Conservation (phyloP, 2,329 filamentous ascomycete genomes). For the Cyclaneusma minus region DNA sequence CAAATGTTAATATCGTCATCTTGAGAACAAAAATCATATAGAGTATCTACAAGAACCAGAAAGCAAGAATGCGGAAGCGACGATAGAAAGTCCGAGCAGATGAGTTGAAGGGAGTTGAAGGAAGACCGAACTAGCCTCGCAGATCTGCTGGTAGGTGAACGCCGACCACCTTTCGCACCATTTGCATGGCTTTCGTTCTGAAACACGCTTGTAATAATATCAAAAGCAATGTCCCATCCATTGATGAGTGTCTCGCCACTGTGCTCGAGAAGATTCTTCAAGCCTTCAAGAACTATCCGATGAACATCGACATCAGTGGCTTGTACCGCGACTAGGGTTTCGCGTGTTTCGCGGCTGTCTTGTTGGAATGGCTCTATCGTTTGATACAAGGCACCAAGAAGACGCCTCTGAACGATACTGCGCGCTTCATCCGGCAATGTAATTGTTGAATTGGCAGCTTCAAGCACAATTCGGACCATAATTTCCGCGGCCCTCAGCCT, state of each 20-base stretch:
- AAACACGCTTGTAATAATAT: constrained; percentile 74
- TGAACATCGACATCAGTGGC: constrained; percentile 66
- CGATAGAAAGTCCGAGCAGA: constrained; percentile 85
- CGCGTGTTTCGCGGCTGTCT: constrained; percentile 31
- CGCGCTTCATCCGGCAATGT: constrained; percentile 32
- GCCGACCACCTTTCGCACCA: constrained; percentile 7
- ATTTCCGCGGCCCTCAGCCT: constrained; percentile 48
- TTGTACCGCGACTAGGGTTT: constrained; percentile 39
- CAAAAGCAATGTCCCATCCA: constrained; percentile 77
- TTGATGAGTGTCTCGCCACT: constrained; percentile 70
- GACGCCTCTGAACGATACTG: constrained; percentile 52
- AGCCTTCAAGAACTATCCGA: constrained; percentile 59
- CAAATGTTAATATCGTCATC: constrained; percentile 90
- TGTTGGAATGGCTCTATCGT: constrained; percentile 44
- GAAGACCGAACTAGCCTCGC: constrained; percentile 68
- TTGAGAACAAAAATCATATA: constrained; percentile 81
- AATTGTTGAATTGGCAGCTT: constrained; percentile 40
- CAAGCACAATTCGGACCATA: constrained; percentile 39
- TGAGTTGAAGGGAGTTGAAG: constrained; percentile 78
- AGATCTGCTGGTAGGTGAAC: constrained; percentile 35
- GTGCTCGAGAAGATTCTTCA: constrained; percentile 73
- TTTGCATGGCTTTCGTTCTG: constrained; percentile 22
- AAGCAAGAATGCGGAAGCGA: constrained; percentile 58
- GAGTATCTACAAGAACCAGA: constrained; percentile 65
- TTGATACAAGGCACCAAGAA: constrained; percentile 49